Conservation (phyloP, 1,284 basidiomycete genomes). For the Macrocystidia cucumis region DNA sequence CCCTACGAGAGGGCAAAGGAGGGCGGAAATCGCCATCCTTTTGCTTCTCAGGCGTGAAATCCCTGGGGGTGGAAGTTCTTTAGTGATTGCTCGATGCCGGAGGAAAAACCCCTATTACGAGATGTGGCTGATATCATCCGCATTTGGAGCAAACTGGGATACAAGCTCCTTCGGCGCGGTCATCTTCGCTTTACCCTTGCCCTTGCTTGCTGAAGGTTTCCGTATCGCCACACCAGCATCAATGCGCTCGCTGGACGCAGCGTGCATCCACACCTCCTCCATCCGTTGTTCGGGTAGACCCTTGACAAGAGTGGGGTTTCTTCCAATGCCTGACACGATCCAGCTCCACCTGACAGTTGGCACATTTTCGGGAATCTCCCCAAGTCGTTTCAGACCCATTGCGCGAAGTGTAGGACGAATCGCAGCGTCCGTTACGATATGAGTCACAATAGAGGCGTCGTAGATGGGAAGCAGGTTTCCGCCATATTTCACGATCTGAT, state of each 20-base stretch:
- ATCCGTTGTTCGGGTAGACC: conserved; percentile 22
- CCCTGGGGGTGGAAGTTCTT: conserved; percentile 14
- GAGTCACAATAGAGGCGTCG: conserved; percentile 46
- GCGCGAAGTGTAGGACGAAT: conserved; percentile 24
- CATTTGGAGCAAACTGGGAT: no score
- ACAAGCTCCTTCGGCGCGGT: no score
- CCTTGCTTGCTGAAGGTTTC: conserved; percentile 9
- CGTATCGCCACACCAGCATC: conserved; percentile 25
- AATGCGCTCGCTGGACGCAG: conserved; percentile 38
- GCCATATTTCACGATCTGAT: conserved; percentile 50
- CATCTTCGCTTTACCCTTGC: conserved; percentile 14
- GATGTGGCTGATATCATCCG: conserved; percentile 25
- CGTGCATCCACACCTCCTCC: conserved; percentile 34
- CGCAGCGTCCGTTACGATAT: conserved; percentile 49
- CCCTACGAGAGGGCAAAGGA: no score
- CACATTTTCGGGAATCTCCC: conserved; percentile 51
- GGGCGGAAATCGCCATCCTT: conserved; percentile 6
- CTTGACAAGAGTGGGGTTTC: conserved; percentile 12
- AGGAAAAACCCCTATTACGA: conserved; percentile 26
- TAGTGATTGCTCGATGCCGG: neutral
- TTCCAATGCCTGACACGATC: conserved; percentile 30
- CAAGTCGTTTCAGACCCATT: conserved; percentile 36
- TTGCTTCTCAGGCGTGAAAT: conserved; percentile 21
- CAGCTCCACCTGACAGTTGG: conserved; percentile 59
- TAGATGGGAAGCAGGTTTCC: conserved; percentile 47